Percentiles rank a stretch among this genome's conserved stretches.
These are phyloP conservation scores for Geoglossum glabrum DNA, from an alignment of 495 filamentous ascomycete genomes.

Conservation along the genomic window DNA sequence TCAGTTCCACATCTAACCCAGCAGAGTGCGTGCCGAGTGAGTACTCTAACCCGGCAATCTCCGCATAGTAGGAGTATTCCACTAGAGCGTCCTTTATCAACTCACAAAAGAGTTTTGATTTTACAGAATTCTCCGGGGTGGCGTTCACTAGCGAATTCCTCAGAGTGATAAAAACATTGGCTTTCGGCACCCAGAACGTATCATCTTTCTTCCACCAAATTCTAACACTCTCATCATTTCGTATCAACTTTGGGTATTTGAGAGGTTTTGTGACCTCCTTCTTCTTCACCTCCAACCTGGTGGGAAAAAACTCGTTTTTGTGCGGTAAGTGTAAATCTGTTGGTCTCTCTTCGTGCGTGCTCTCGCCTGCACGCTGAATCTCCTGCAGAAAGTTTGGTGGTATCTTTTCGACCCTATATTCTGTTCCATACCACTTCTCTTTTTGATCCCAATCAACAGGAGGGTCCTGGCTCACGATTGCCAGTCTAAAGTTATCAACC, in stretches of 20 bases:
- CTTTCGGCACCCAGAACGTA: slow-evolving; percentile 95
- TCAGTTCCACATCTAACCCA: slow-evolving; percentile 61
- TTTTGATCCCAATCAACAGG: slow-evolving; percentile 72
- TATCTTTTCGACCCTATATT: slow-evolving; percentile 72
- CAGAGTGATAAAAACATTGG: slow-evolving; percentile 59
- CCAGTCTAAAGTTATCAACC: slow-evolving; percentile 76
- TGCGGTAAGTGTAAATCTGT: slow-evolving; percentile 69
- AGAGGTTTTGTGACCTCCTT: slow-evolving; percentile 60
- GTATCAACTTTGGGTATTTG: slow-evolving; percentile 62
- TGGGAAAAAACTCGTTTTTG: slow-evolving; percentile 91
- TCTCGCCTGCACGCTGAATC: slow-evolving; percentile 40
- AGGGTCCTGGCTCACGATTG: slow-evolving; percentile 59
- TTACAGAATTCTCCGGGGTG: slow-evolving; percentile 57
- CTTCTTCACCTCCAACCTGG: slow-evolving; percentile 82
- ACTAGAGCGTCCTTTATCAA: slow-evolving; percentile 74
- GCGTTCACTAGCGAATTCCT: slow-evolving; percentile 59
- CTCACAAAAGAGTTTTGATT: slow-evolving; percentile 64
- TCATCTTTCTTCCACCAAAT: slow-evolving; percentile 99
- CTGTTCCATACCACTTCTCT: slow-evolving; percentile 97
- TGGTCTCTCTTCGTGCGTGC: slow-evolving; percentile 35
- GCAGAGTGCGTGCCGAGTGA: slow-evolving; percentile 43
- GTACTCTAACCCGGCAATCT: slow-evolving; percentile 81
- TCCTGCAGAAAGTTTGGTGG: slow-evolving; percentile 51
- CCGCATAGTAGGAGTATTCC: slow-evolving; percentile 93
- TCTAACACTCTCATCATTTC: slow-evolving; percentile 62